Evolutionary conservation across 352 stramenopile genomes (phyloP).

Genomic region (Globisporangium cystogenes): DNA sequence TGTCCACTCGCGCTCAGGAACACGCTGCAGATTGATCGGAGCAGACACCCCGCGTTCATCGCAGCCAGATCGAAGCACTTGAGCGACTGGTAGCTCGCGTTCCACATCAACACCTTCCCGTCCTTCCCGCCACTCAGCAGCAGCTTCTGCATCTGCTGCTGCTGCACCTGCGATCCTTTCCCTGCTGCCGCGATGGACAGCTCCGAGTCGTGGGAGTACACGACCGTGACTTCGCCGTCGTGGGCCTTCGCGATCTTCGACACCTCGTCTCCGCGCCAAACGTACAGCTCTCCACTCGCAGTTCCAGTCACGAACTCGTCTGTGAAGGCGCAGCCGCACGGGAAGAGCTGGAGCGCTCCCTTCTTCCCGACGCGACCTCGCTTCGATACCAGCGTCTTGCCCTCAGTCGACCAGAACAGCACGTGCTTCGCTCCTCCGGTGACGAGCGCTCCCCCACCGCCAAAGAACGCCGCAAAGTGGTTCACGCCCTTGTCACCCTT

Average conservation of each 20-base stretch:
- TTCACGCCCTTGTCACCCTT: conserved; percentile 59
- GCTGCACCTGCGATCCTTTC: not conserved
- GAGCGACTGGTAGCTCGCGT: conserved; percentile 55
- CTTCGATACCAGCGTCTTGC: conserved; percentile 42
- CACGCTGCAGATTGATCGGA: conserved; percentile 36
- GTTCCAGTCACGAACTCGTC: conserved; percentile 49
- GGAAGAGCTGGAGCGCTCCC: conserved; percentile 44
- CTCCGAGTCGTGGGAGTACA: conserved; percentile 14
- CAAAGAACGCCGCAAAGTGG: conserved; percentile 43
- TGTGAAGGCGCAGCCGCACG: conserved; percentile 36
- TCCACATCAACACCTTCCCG: conserved; percentile 66
- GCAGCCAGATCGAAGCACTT: conserved; percentile 54
- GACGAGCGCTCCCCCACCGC: conserved; percentile 28
- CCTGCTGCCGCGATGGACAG: not conserved
- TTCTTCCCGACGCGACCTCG: conserved; percentile 63
- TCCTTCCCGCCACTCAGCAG: conserved; percentile 70
- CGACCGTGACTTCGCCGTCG: conserved; percentile 39
- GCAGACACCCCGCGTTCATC: conserved; percentile 29
- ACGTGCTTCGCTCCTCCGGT: conserved; percentile 68
- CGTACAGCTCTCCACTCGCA: conserved; percentile 46
- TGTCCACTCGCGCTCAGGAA: conserved; percentile 32
- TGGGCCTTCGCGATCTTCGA: conserved; percentile 57
- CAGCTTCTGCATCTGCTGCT: conserved; percentile 11
- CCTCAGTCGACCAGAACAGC: conserved; percentile 59
- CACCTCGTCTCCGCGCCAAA: conserved; percentile 48